Evolutionary conservation across 2,329 filamentous ascomycete species (phyloP), one percentile per base, ranked within the genome.

Genomic region (Pyrenophora teres): DNA sequence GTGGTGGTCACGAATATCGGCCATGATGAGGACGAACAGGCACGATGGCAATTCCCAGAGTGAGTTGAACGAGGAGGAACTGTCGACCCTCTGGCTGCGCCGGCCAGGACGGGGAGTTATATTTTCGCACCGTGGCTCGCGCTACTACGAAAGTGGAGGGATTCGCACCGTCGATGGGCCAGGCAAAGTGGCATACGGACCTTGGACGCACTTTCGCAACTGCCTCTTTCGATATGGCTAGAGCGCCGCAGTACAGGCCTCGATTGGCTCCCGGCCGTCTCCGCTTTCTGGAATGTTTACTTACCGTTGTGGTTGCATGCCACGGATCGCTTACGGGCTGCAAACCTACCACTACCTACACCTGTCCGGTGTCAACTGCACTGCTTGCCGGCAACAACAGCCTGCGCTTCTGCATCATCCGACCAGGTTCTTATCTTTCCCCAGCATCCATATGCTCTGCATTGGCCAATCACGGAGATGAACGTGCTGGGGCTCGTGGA

Each of bases 221-320:
- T 73, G 57, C 70, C 70, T 70, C 40, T 66, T 72, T 63, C 12
- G 64, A 65, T 25, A 49, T 69, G 62, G 64, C 50, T 40, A 59
- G 43, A 36, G 59, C 42, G 52, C 54, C 35, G 46, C 40, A 36
- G 41, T 45, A 40, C 40, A 46, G 36, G 12, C 6, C 32, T 23
- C 62, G 50, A 70, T 71, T 71, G 69, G 69, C 38, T 44, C 33
- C 60, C 69, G 67, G 66, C 56, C 63, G 67, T 61, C 63, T 71
- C 67, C 68, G 66, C 63, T 52, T 48, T 56, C 52, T 54, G 50
- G 46, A 61, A 49, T 41, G 30, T 52, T 48, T 52, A 35, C 50
- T 41, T 15, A 15, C 15, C 15, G 15, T 15, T 15, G 15, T 15
- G 15, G 53, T 36, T 33, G 50, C 50, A 54, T 58, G 45, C 48